Conservation (phyloP, 2,329 filamentous ascomycete species). For the Curvularia lunata region DNA sequence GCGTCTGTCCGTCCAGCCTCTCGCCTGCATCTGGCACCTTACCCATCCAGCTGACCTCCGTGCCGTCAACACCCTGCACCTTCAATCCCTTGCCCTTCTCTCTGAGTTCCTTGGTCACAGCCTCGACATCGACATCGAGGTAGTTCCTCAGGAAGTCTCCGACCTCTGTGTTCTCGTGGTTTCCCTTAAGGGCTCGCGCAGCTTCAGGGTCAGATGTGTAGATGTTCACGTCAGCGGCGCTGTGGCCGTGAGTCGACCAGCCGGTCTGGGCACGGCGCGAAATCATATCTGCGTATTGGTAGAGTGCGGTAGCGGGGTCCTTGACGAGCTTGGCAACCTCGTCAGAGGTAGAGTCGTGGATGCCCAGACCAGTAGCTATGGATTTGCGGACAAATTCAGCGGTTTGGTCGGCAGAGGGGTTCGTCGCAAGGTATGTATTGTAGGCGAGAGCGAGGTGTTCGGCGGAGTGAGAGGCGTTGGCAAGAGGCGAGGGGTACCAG, state of each 20-base stretch:
- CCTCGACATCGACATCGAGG: constrained; percentile 77
- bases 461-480: constrained; percentile 76
- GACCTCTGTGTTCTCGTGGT: constrained; percentile 94
- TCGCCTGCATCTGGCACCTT: constrained; percentile 49
- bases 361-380: constrained; percentile 74
- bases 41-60: constrained; percentile 53
- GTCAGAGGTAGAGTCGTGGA: constrained; percentile 71
- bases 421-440: constrained; percentile 61
- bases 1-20: constrained; percentile 55
- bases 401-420: constrained; percentile 38
- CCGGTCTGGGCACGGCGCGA: constrained; percentile 87
- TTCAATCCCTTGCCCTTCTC: constrained; percentile 56
- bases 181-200: constrained; percentile 73
- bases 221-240: constrained; percentile 92
- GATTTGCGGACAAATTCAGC: constrained; percentile 71
- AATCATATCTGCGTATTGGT: constrained; percentile 81
- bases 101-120: constrained; percentile 76
- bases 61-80: constrained; percentile 34
- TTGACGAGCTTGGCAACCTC: constrained; percentile 74
- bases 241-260: constrained; percentile 92
- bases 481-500: constrained; percentile 85
- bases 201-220: constrained; percentile 76
- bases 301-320: constrained; percentile 62
- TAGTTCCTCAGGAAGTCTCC: constrained; percentile 82
- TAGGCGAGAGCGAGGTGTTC: constrained; percentile 73